These are phyloP conservation scores for Ganoderma multipileum DNA, from an alignment of 1,284 basidiomycete genomes.

Conservation along the genomic window DNA sequence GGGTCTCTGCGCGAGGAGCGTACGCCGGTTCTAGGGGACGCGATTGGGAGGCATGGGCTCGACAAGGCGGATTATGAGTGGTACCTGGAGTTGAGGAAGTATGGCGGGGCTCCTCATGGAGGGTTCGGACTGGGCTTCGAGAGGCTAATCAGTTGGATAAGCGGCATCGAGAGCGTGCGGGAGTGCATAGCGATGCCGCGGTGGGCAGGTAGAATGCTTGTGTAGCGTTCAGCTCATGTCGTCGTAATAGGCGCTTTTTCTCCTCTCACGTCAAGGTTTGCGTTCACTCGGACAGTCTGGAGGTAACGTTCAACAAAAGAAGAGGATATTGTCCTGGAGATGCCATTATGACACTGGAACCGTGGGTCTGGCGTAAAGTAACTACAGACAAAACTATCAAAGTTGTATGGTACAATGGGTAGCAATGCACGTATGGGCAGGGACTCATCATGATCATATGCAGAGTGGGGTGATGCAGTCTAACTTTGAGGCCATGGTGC, in stretches of 20 bases:
- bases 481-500: conserved; percentile 3
- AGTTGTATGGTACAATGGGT: conserved; percentile 13
- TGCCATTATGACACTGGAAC: conserved; percentile 3
- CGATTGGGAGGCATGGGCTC: conserved; percentile 60
- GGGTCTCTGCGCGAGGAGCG: conserved; percentile 93
- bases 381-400: conserved; percentile 13
- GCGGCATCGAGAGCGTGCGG: conserved; percentile 84
- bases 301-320: neutral
- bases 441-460: neutral
- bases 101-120: conserved; percentile 87
- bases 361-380: conserved; percentile 6
- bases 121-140: conserved; percentile 96
- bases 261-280: neutral
- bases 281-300: neutral
- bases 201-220: conserved; percentile 82
- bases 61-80: conserved; percentile 72
- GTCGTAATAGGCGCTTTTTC: neutral
- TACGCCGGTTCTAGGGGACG: conserved; percentile 56
- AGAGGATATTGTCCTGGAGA: neutral
- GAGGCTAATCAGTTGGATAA: conserved; percentile 83
- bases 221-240: conserved; percentile 43
- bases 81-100: conserved; percentile 85
- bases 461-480: conserved; percentile 3
- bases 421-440: neutral
- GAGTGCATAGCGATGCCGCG: conserved; percentile 92